Evolutionary conservation across 192 early-diverging fungal species (phyloP).

Genomic region (Umbelopsis isabellina): DNA sequence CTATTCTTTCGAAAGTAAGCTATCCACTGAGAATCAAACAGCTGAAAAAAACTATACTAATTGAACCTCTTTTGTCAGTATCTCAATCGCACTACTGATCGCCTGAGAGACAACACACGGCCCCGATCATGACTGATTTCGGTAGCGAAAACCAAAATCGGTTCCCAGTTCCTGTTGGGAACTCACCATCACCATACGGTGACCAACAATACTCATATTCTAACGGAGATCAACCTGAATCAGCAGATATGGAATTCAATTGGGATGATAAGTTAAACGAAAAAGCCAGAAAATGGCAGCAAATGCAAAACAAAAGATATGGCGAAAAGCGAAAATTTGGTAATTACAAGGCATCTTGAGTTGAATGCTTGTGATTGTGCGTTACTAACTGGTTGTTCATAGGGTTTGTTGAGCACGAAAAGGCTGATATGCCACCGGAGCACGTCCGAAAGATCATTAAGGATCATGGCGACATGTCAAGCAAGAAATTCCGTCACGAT

Average conservation of each 20-base stretch:
- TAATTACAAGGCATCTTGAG: constrained; percentile 15
- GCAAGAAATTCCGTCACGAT: constrained; percentile 95
- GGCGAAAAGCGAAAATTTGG: constrained; percentile 93
- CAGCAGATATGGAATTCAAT: constrained; percentile 42
- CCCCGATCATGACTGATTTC: constrained; percentile 21
- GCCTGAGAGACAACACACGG: constrained; percentile 13
- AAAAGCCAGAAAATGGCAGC: constrained; percentile 91
- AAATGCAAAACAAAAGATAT: constrained; percentile 88
- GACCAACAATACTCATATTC: constrained; percentile 13
- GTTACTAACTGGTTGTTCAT: not conserved
- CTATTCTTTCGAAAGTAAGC: constrained; percentile 17
- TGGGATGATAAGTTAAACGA: constrained; percentile 69
- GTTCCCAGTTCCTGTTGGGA: constrained; percentile 24
- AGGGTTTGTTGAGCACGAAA: constrained; percentile 90
- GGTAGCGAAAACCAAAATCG: constrained; percentile 13
- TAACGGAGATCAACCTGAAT: constrained; percentile 16
- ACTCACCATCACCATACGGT: constrained; percentile 23
- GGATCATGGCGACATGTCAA: constrained; percentile 99
- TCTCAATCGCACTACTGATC: constrained; percentile 17
- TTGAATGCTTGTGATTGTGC: not conserved
- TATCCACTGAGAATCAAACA: not conserved
- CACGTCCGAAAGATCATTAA: constrained; percentile 98
- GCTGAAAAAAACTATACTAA: not conserved
- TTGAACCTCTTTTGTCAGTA: not conserved
- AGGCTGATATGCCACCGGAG: constrained; percentile 97